Percentiles rank a stretch among this genome's conserved stretches.
Evolutionary conservation across 768 basidiomycete genomes (phyloP).

Genomic region (Galerina sulciceps): DNA sequence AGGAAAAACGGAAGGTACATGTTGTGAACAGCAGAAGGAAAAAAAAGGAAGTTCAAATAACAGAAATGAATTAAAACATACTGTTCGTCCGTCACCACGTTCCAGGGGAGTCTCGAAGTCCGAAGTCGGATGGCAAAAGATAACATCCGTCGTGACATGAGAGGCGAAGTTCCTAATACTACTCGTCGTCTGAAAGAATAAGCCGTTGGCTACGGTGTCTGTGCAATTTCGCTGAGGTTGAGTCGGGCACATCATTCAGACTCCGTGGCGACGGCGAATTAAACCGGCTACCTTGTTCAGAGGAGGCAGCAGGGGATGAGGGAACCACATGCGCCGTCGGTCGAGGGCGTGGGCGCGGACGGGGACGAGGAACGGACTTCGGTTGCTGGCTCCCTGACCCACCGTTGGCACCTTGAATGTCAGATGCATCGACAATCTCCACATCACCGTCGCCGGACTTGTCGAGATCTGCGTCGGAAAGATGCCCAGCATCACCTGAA

Average conservation of each 20-base stretch:
- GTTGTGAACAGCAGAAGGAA: background rate
- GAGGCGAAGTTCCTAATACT: constrained; percentile 11
- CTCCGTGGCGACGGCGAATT: constrained; percentile 11
- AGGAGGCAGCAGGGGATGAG: constrained; percentile 9
- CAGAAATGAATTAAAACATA: background rate
- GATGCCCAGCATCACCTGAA: constrained; percentile 12
- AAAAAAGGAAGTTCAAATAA: too few relatives aligned
- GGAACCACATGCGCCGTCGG: constrained; percentile 11
- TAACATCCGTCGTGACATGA: constrained; percentile 9
- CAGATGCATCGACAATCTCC: constrained; percentile 23
- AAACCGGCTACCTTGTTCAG: constrained; percentile 9
- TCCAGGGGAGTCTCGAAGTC: background rate
- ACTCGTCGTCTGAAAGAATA: constrained; percentile 38
- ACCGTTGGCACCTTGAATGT: background rate
- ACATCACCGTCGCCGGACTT: constrained; percentile 28
- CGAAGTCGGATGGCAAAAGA: background rate
- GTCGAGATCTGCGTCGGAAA: constrained; percentile 10
- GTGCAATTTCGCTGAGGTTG: constrained; percentile 6
- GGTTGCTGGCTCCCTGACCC: background rate
- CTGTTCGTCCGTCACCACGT: too few relatives aligned
- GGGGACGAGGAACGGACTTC: constrained; percentile 8
- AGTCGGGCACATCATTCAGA: constrained; percentile 9
- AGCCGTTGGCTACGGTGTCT: constrained; percentile 30
- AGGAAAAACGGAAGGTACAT: background rate
- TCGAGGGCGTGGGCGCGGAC: constrained; percentile 24